Evolutionary conservation across 2,329 filamentous ascomycete genomes (phyloP), one percentile per base, ranked within the genome.

Genomic region (Claviceps lovelessii): DNA sequence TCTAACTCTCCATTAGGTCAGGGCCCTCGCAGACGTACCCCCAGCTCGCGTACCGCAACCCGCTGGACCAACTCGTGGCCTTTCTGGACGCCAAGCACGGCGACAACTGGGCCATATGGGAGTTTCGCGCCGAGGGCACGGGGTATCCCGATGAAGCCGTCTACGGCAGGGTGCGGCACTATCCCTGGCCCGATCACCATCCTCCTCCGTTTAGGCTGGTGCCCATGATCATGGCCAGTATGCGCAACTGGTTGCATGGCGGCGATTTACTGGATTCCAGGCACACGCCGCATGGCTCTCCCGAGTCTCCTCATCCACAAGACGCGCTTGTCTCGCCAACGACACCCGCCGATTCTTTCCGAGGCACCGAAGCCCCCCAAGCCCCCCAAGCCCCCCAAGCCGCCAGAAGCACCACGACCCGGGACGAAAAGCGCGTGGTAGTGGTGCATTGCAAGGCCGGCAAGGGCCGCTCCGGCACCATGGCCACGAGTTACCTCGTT

Each of bases 361-460:
- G 23, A 23, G 23, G 2, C 23, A 23, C 41, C 17, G 4, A 53
- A 55, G 31, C 50, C 68, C 4, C 15, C n/a, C 5, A 7, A 48
- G 33, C 8, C 29, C 23, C 41, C 17, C 4, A 53, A 55, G 31
- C 50, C 68, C 7, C 15, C 10, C 5, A 7, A 48, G 37, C 8
- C 41, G 23, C 17, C 28, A 39, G 48, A 28, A 19, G 13, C 41
- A 11, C 13, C 1, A 33, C 5, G 60, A 67, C 42, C 50, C 68
- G 67, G 52, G 64, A 70, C 39, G 65, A 65, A 48, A 67, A 69
- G 42, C 76, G 89, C 39, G 88, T 97, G 0, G 85, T 85, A 0
- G 90, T 97, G 7, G 89, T 97, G 8, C 93, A 98, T 69, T 97
- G 93, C 74, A 97, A 97, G 67, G 93, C 93, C 1, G 93, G 93